Evolutionary conservation across 805 yeast species (phyloP).

Genomic region (Debaryomyces castellii): DNA sequence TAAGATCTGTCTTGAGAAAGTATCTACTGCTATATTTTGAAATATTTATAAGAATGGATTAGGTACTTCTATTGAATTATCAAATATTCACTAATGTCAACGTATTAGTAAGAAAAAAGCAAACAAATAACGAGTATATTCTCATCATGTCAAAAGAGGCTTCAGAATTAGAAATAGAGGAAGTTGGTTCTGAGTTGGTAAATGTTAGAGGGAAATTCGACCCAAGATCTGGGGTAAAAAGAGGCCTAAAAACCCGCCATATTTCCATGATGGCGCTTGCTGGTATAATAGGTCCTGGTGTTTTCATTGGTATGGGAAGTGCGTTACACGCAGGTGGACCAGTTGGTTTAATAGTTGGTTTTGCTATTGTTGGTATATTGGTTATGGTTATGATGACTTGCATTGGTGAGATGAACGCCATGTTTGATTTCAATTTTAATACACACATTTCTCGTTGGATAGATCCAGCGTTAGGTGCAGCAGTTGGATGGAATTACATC

Average conservation of each 20-base stretch:
- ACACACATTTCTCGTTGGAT: constrained; percentile 46
- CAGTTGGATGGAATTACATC: constrained; percentile 50
- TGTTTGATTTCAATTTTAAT: constrained; percentile 44
- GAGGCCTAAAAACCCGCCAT: constrained; percentile 53
- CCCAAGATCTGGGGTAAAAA: constrained; percentile 36
- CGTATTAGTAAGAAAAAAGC: no score
- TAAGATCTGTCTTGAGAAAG: not conserved
- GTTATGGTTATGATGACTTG: constrained; percentile 3
- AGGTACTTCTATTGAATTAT: not conserved
- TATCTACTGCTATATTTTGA: no score
- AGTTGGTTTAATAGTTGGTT: constrained; percentile 23
- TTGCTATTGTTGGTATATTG: constrained; percentile 3
- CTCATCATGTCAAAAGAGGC: not conserved
- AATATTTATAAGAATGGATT: not conserved
- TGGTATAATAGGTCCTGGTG: constrained; percentile 62
- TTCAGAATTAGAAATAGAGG: constrained; percentile 1
- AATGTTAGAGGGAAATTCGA: constrained; percentile 25
- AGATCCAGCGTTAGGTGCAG: constrained; percentile 56
- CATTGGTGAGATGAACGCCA: constrained; percentile 4
- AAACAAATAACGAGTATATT: no score
- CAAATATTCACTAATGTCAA: not conserved
- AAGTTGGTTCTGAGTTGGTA: not conserved
- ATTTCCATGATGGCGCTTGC: constrained; percentile 52
- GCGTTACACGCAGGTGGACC: constrained; percentile 58
- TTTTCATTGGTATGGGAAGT: constrained; percentile 49